phyloP scores from a whole-genome alignment of 2,329 filamentous ascomycete species.

The Harringtonia aguacate region DNA sequence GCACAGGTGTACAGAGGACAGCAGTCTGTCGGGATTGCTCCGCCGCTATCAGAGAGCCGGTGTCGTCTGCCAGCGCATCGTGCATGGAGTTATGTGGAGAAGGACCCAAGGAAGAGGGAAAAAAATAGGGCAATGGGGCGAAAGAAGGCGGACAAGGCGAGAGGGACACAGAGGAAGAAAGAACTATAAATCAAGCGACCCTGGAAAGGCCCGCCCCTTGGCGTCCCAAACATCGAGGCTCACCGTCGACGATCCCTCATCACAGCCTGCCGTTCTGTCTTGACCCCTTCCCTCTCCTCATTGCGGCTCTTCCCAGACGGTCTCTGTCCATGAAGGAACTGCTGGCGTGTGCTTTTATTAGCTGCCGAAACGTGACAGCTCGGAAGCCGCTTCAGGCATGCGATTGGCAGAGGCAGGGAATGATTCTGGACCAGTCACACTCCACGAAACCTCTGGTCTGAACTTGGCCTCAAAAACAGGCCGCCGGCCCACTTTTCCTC shows the following conservation, averaged over 20 bases:
- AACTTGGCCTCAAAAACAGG: constrained; percentile 15
- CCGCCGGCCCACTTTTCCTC: constrained; percentile 15
- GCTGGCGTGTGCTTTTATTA: constrained; percentile 13
- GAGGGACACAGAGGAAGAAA: not conserved
- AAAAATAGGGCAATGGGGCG: constrained; percentile 6
- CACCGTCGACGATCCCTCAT: no score
- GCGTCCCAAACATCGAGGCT: not conserved
- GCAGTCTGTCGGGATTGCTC: constrained; percentile 9
- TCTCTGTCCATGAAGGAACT: constrained; percentile 9
- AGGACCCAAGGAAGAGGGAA: constrained; percentile 9
- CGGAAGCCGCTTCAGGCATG: constrained; percentile 10
- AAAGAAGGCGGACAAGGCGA: not conserved
- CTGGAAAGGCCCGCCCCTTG: no score
- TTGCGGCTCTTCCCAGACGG: constrained; percentile 18
- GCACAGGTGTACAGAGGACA: not conserved
- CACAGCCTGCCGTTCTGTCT: no score
- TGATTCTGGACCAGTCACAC: constrained; percentile 11
- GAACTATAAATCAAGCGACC: not conserved
- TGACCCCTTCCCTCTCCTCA: no score
- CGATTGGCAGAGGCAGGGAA: constrained; percentile 17
- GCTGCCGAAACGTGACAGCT: constrained; percentile 14
- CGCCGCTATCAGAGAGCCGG: constrained; percentile 13
- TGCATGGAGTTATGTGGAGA: constrained; percentile 23
- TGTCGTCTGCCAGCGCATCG: constrained; percentile 23
- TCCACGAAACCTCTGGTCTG: constrained; percentile 6